Evolutionary conservation across 345 rosid species (phyloP).

Genomic region (Trapa bicornis): DNA sequence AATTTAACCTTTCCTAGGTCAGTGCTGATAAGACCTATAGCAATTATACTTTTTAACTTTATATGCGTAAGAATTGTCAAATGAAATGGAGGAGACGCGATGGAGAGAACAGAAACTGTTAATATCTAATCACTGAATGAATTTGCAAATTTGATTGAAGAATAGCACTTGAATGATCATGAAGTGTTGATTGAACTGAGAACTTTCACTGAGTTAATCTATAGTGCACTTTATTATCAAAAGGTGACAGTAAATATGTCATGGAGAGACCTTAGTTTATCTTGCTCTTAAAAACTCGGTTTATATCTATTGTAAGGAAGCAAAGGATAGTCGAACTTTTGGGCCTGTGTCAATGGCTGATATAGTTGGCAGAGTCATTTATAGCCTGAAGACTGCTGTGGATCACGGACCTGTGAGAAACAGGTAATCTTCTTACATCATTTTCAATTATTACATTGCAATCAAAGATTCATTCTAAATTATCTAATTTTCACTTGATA

Average conservation of each 20-base stretch:
- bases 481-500: background rate
- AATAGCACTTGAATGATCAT: background rate
- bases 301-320: slow-evolving; percentile 42
- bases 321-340: slow-evolving; percentile 72
- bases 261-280: background rate
- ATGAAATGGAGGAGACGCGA: background rate
- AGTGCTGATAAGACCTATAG: background rate
- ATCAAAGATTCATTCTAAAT: slow-evolving; percentile 1
- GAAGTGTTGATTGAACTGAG: background rate
- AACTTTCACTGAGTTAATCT: background rate
- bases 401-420: slow-evolving; percentile 91
- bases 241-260: background rate
- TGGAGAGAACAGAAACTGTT: too few species aligned
- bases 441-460: background rate
- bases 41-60: background rate
- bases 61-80: background rate
- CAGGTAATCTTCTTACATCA: slow-evolving; percentile 35
- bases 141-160: background rate
- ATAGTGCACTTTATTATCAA: background rate
- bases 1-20: background rate
- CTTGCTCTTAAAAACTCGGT: background rate
- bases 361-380: slow-evolving; percentile 78
- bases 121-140: too few species aligned
- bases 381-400: slow-evolving; percentile 65
- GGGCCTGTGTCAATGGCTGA: slow-evolving; percentile 70